Conservation (phyloP, 2,329 filamentous ascomycete genomes). For the Epichloe amarillans region DNA sequence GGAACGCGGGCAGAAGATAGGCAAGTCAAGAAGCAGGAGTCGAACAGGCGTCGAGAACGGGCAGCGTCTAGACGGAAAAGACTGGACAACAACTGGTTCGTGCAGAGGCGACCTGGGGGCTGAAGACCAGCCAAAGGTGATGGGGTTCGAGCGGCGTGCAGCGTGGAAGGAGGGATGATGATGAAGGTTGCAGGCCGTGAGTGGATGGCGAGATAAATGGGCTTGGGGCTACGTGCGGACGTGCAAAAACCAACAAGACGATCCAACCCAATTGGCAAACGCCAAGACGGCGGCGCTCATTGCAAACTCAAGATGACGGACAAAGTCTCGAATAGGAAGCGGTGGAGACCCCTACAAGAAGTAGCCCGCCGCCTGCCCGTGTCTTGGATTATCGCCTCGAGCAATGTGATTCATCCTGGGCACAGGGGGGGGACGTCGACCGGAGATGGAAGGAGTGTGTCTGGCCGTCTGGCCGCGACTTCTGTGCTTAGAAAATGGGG, state of each 20-base stretch:
- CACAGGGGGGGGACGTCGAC: not conserved
- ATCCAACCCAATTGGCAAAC: not conserved
- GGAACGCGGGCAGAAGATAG: not conserved
- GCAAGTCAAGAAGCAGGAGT: not conserved
- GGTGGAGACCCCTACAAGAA: not conserved
- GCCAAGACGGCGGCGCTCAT: not conserved
- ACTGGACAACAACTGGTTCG: conserved; percentile 4
- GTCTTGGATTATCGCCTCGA: not conserved
- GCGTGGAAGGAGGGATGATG: not conserved
- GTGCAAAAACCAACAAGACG: not conserved
- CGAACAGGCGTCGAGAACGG: not conserved
- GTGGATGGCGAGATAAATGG: not conserved
- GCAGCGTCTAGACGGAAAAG: conserved; percentile 2
- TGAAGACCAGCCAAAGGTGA: conserved; percentile 1
- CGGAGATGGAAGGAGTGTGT: not conserved
- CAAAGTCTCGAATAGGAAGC: not conserved
- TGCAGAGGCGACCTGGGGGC: conserved; percentile 1
- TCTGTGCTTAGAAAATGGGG: not conserved
- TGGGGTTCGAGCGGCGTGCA: conserved; percentile 1
- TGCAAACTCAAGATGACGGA: not conserved
- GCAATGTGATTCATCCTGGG: not conserved
- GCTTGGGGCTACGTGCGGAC: not conserved
- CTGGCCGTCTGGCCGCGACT: not conserved
- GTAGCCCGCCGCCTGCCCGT: no score
- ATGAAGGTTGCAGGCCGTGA: not conserved